These are phyloP conservation scores for Gaeumannomyces tritici DNA, from an alignment of 2,329 filamentous ascomycete genomes.

Conservation along the genomic window DNA sequence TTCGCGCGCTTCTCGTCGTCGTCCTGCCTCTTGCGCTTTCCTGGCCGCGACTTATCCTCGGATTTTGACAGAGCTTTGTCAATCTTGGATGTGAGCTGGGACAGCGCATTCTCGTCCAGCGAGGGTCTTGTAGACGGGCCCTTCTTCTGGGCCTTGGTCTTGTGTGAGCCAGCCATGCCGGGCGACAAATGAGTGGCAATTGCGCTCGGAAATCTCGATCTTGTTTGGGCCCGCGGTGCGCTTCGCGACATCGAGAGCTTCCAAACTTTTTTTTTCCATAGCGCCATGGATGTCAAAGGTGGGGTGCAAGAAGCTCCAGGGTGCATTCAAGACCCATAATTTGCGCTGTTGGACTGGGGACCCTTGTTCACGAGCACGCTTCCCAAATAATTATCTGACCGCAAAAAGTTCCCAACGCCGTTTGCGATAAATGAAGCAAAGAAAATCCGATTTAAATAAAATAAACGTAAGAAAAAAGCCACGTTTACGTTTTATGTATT, in stretches of 20 bases:
- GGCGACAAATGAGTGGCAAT: neutral
- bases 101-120: constrained; percentile 43
- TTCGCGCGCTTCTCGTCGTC: constrained; percentile 18
- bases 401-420: no score
- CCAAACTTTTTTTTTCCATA: neutral
- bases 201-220: neutral
- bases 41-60: constrained; percentile 18
- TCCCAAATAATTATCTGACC: no score
- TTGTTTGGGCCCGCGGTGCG: neutral
- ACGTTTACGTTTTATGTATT: no score
- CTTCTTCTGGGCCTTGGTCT: constrained; percentile 26
- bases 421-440: no score
- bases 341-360: no score
- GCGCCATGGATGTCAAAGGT: neutral
- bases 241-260: neutral
- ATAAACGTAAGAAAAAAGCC: no score
- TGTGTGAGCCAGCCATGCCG: constrained; percentile 12
- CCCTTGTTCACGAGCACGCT: no score
- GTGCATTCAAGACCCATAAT: neutral
- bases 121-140: constrained; percentile 10
- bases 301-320: neutral
- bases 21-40: constrained; percentile 25
- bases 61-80: constrained; percentile 37
- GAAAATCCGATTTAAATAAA: no score
- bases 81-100: constrained; percentile 45